Base-by-base conservation (phyloP, 1,284 basidiomycete species). In the Pseudozyma tsukubaensis region DNA sequence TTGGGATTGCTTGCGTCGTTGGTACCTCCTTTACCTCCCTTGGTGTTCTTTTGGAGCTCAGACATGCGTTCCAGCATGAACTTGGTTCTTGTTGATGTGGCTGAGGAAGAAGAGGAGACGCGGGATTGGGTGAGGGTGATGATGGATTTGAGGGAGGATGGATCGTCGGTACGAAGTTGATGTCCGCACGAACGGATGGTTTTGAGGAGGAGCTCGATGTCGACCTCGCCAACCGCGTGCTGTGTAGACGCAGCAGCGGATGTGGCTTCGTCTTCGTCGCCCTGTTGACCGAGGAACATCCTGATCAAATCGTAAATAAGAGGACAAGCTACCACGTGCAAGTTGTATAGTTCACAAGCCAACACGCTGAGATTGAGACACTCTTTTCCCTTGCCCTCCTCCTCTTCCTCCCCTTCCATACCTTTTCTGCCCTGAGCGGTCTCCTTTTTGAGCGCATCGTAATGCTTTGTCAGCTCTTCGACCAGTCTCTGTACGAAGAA, bases 321-420 rank as follows among this genome's bases (percentile, higher is more conserved):
- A 4, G 92, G 87, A 64, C 91, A 93, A 1, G 93, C 94, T 48
- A 98, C 89, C 24, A 98, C 92, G 84, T 94, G 92, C 80, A 97
- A 93, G 84, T 98, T 98, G 87, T 98, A 98, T 39, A 99, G 86
- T 83, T 98, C 94, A 3, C 94, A 92, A 21, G 97, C 87, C 10
- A 99, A 88, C 0, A 93, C 90, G 36, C 95, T 88, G 34, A 99
- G 86, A 84, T 99, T 99, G 16, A 92, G 90, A 68, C 91, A 91
- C 84, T 97, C 93, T 85, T 97, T 97, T 40, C 81, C 75, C 19
- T 62, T 72, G 3, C 85, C 29, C 70, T 83, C 44, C 58, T 77
- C 67, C 36, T 73, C 70, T 50, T 73, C 76, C 18, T 47, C 65
- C 10, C 39, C 53, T 4, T 43, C 56, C 9, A 34, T 24, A 5